Evolutionary conservation across 768 basidiomycete genomes (phyloP).

Genomic region (Termitomyces sp.): DNA sequence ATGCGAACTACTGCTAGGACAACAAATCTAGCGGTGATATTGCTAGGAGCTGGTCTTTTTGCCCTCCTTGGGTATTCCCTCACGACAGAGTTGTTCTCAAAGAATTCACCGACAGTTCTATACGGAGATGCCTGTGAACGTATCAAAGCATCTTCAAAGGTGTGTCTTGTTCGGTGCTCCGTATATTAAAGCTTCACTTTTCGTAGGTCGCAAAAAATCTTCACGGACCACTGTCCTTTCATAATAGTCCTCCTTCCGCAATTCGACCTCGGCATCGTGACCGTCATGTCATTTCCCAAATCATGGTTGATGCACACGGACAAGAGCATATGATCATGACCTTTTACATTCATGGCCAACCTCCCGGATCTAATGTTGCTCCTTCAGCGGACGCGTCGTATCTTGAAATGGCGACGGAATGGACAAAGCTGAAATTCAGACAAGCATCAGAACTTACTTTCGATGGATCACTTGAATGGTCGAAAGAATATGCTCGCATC

Average conservation of each 20-base stretch:
- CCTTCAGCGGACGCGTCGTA: constrained; percentile 34
- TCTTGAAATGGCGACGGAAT: constrained; percentile 34
- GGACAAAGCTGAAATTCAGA: constrained; percentile 34
- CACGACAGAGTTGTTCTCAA: constrained; percentile 81
- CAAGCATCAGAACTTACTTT: constrained; percentile 45
- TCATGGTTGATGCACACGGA: constrained; percentile 66
- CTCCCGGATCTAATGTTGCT: constrained; percentile 29
- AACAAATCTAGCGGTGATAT: constrained; percentile 47
- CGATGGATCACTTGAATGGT: constrained; percentile 46
- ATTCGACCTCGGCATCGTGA: constrained; percentile 77
- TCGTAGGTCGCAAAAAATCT: constrained; percentile 65
- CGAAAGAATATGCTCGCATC: constrained; percentile 32
- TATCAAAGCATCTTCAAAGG: constrained; percentile 41
- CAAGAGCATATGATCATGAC: constrained; percentile 81
- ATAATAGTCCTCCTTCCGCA: constrained; percentile 76
- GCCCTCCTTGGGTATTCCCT: constrained; percentile 72
- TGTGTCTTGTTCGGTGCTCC: constrained; percentile 18
- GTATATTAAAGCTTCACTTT: constrained; percentile 3
- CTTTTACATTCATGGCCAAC: constrained; percentile 69
- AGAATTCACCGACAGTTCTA: constrained; percentile 80
- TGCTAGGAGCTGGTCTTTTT: constrained; percentile 79
- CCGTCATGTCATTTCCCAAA: constrained; percentile 74
- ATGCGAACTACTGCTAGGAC: constrained; percentile 44
- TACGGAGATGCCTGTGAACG: constrained; percentile 58
- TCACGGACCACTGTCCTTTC: constrained; percentile 62